Conservation (phyloP, 2,329 filamentous ascomycete genomes). For the Aspergillus sp. region DNA sequence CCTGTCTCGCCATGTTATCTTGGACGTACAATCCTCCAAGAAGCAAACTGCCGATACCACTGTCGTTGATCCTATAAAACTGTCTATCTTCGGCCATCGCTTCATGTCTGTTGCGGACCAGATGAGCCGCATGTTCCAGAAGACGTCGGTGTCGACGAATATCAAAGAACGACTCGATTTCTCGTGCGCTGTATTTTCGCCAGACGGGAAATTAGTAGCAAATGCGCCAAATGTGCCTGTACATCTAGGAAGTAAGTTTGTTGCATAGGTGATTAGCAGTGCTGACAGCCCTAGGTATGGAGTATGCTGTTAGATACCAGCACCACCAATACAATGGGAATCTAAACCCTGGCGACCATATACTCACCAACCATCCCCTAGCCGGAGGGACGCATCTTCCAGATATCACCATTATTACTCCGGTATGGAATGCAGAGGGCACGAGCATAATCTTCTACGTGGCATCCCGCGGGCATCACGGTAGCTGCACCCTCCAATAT, state of each 20-base stretch:
- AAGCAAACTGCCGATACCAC: slow-evolving; percentile 35
- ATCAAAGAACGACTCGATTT: slow-evolving; percentile 87
- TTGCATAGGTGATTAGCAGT: too few relatives aligned
- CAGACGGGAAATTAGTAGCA: slow-evolving; percentile 68
- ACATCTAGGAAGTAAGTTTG: slow-evolving; percentile 58
- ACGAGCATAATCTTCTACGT: slow-evolving; percentile 79
- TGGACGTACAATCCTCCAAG: slow-evolving; percentile 86
- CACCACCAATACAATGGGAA: slow-evolving; percentile 78
- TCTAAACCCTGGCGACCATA: slow-evolving; percentile 74
- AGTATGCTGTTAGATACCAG: slow-evolving; percentile 77
- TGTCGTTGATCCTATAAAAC: slow-evolving; percentile 50
- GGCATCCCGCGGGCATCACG: slow-evolving; percentile 76
- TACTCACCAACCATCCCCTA: slow-evolving; percentile 81
- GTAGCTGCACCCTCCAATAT: too few relatives aligned
- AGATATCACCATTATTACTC: slow-evolving; percentile 77
- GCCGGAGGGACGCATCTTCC: slow-evolving; percentile 82
- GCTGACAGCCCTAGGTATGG: slow-evolving; percentile 52
- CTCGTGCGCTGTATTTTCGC: slow-evolving; percentile 78
- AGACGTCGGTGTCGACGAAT: slow-evolving; percentile 61
- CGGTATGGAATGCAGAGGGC: slow-evolving; percentile 66
- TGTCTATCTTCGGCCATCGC: slow-evolving; percentile 56
- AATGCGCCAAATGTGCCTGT: slow-evolving; percentile 77
- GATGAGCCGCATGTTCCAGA: slow-evolving; percentile 59
- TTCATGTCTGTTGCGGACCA: slow-evolving; percentile 62
- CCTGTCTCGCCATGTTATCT: slow-evolving; percentile 50